These are phyloP conservation scores for Eutrema salsugineum DNA, from an alignment of 441 rosid species.

Conservation along the genomic window DNA sequence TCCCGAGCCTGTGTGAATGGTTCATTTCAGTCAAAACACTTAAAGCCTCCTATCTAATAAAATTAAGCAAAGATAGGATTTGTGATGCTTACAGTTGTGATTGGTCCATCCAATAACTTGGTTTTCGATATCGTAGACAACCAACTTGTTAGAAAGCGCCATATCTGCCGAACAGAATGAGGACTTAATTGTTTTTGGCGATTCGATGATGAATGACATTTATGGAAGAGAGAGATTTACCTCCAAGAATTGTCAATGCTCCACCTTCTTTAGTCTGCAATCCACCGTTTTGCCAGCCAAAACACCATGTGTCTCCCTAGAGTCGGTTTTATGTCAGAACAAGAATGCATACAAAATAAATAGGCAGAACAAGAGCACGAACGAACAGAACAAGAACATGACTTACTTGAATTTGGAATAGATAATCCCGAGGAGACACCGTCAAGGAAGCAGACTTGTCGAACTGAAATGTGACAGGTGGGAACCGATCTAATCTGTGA, in stretches of 20 bases:
- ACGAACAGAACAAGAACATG: neutral
- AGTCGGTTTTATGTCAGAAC: constrained; percentile 23
- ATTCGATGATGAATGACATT: neutral
- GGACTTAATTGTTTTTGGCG: neutral
- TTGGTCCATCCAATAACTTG: constrained; percentile 91
- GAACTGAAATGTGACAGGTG: constrained; percentile 65
- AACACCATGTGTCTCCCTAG: constrained; percentile 80
- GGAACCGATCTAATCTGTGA: constrained; percentile 85
- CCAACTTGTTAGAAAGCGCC: constrained; percentile 77
- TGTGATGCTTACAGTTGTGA: constrained; percentile 70
- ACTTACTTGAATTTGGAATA: constrained; percentile 67
- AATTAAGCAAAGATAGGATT: neutral
- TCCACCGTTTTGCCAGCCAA: constrained; percentile 89
- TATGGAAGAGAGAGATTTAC: constrained; percentile 28
- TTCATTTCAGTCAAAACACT: neutral
- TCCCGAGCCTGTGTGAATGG: constrained; percentile 57
- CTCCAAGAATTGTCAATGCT: constrained; percentile 84
- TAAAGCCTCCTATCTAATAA: neutral
- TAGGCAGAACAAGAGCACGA: neutral
- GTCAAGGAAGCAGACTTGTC: constrained; percentile 58
- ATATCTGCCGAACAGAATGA: constrained; percentile 46
- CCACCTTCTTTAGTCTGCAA: constrained; percentile 58
- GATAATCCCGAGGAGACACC: constrained; percentile 69
- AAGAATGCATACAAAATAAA: neutral
- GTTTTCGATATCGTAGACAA: constrained; percentile 68